Evolutionary conservation across 352 stramenopile genomes (phyloP).

Genomic region (Globisporangium uncinulatum): DNA sequence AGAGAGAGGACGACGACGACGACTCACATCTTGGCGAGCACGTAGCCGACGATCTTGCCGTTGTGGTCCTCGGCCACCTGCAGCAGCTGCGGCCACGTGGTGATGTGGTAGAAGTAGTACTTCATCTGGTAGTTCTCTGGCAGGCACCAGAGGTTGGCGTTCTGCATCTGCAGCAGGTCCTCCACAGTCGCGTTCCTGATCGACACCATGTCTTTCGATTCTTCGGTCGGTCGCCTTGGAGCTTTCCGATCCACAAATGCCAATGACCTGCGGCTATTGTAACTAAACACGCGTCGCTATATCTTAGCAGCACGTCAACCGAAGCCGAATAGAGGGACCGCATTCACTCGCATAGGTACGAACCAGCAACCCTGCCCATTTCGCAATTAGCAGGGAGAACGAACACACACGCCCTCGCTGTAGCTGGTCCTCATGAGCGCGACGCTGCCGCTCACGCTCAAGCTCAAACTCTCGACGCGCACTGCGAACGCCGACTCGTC

Average conservation of each 20-base stretch:
- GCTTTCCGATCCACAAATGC: constrained; percentile 10
- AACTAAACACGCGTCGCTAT: too few relatives aligned
- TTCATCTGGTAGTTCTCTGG: constrained; percentile 99
- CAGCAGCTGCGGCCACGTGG: constrained; percentile 98
- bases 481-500: too few relatives aligned
- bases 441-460: constrained; percentile 39
- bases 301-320: too few relatives aligned
- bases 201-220: constrained; percentile 78
- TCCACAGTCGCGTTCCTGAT: constrained; percentile 94
- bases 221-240: constrained; percentile 16
- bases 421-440: not conserved
- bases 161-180: constrained; percentile 99
- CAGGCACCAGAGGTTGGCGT: constrained; percentile 99
- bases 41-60: constrained; percentile 99
- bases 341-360: too few relatives aligned
- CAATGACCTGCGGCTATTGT: not conserved
- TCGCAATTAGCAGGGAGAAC: not conserved
- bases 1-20: not conserved
- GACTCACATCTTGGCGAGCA: constrained; percentile 98
- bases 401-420: not conserved
- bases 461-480: constrained; percentile 38
- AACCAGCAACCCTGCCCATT: not conserved
- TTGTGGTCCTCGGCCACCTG: constrained; percentile 98
- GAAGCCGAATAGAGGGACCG: too few relatives aligned
- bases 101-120: constrained; percentile 99